Percentiles rank a stretch among this genome's conserved stretches.
Conservation (phyloP, 1,139 yeast species). For the Geotrichum europaeum region DNA sequence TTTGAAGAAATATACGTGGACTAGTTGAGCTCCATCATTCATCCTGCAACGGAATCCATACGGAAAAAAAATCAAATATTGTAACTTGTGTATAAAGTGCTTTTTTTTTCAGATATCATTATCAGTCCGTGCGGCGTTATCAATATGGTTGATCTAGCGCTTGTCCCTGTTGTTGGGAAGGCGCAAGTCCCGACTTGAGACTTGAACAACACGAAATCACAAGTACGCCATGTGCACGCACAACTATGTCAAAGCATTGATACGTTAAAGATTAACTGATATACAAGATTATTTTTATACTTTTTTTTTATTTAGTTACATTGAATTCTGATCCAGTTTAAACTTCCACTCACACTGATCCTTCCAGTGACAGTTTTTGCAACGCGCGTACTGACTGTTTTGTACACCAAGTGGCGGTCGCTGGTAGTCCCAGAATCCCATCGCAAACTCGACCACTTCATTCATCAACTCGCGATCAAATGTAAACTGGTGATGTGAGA, state of each 20-base stretch:
- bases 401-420: slow-evolving; percentile 29
- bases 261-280: no score
- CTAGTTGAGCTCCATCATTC: no score
- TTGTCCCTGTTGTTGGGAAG: no score
- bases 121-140: no score
- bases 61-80: no score
- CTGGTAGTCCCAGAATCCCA: slow-evolving; percentile 28
- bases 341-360: slow-evolving; percentile 23
- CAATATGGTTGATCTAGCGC: no score
- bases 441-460: slow-evolving; percentile 24
- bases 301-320: neutral
- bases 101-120: no score
- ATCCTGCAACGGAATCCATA: no score
- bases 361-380: slow-evolving; percentile 23
- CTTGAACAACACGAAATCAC: neutral
- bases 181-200: neutral
- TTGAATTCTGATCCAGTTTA: neutral
- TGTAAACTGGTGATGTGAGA: slow-evolving; percentile 17
- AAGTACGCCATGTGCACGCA: neutral
- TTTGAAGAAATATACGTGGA: no score
- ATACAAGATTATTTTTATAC: neutral
- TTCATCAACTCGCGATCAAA: slow-evolving; percentile 21
- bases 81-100: no score
- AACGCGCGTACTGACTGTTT: slow-evolving; percentile 21
- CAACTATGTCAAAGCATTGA: neutral